Conservation (phyloP, 345 rosid genomes). For the Eucalyptus shirleyi region DNA sequence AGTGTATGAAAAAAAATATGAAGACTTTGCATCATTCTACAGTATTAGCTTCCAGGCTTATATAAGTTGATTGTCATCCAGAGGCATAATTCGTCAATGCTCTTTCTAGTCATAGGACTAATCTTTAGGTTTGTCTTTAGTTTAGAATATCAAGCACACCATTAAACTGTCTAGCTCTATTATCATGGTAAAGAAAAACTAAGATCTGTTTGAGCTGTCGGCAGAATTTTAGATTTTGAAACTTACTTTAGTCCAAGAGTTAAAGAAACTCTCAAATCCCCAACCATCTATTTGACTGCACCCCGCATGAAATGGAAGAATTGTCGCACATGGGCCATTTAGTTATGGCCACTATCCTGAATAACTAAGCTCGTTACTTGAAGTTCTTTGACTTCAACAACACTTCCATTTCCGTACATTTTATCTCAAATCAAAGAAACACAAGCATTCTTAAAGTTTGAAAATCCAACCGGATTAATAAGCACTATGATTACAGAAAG, state of each 20-base stretch:
- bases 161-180: not conserved
- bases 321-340: not conserved
- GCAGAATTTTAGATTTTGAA: not conserved
- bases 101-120: not conserved
- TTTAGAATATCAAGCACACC: not conserved
- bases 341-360: not conserved
- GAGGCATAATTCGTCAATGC: not conserved
- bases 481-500: not conserved
- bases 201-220: not conserved
- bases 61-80: not conserved
- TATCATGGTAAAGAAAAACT: not conserved
- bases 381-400: not conserved
- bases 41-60: not conserved
- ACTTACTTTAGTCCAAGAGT: not conserved
- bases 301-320: not conserved
- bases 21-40: not conserved
- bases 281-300: not conserved
- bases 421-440: not conserved
- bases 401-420: not conserved
- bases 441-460: not conserved
- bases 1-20: not conserved
- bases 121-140: not conserved
- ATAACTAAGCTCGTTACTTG: not conserved
- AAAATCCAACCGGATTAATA: not conserved
- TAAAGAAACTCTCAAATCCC: not conserved